phyloP scores from a whole-genome alignment of 192 early-diverging fungal species.

The Cetraspora pellucida region DNA sequence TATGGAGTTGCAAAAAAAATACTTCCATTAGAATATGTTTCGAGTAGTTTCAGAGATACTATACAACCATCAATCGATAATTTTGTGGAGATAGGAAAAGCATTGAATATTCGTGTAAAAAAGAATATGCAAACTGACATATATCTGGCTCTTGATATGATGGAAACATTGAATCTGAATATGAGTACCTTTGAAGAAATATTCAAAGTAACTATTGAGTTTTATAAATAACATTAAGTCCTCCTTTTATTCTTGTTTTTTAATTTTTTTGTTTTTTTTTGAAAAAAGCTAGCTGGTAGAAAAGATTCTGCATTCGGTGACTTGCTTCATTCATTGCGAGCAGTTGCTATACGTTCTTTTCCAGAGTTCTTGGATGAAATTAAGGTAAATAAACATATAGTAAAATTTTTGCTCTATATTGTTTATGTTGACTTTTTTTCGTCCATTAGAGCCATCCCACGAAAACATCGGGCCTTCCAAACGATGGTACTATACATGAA shows the following conservation, averaged over 20 bases:
- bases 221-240: conserved; percentile 25
- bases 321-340: conserved; percentile 52
- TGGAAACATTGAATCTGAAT: conserved; percentile 50
- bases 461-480: conserved; percentile 46
- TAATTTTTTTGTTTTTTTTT: neutral
- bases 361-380: conserved; percentile 72
- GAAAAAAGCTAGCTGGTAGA: conserved; percentile 45
- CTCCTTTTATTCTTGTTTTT: neutral
- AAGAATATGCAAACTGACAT: conserved; percentile 58
- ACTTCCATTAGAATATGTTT: conserved; percentile 49
- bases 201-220: conserved; percentile 38
- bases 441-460: neutral
- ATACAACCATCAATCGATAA: conserved; percentile 52
- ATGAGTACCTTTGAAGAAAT: conserved; percentile 49
- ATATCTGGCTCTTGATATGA: conserved; percentile 71
- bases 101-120: conserved; percentile 56
- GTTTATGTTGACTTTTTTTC: neutral
- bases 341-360: conserved; percentile 58
- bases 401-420: neutral
- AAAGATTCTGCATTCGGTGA: conserved; percentile 49
- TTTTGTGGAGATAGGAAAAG: conserved; percentile 55
- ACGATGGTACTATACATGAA: conserved; percentile 85
- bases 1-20: conserved; percentile 60
- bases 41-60: conserved; percentile 47
- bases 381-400: conserved; percentile 47